Conservation (phyloP, 495 filamentous ascomycete genomes). For the Penicillium canariense region DNA sequence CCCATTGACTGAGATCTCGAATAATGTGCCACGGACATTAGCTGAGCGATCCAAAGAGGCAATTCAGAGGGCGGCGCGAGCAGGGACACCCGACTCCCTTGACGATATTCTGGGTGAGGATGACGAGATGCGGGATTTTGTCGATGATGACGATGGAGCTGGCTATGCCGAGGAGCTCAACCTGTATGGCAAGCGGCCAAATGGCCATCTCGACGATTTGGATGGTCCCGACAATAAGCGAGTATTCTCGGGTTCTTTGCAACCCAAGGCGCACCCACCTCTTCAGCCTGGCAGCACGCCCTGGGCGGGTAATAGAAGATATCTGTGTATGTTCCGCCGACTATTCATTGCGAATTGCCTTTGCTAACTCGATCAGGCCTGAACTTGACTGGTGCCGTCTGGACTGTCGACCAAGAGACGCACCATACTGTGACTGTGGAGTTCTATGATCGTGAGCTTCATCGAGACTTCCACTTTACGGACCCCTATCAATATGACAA, state of each 20-base stretch:
- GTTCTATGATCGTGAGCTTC: slow-evolving; percentile 90
- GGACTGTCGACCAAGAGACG: slow-evolving; percentile 94
- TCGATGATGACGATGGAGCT: slow-evolving; percentile 93
- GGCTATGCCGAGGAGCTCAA: slow-evolving; percentile 72
- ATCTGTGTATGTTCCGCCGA: slow-evolving; percentile 60
- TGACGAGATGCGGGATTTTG: slow-evolving; percentile 71
- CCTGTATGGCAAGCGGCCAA: slow-evolving; percentile 57
- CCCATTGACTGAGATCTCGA: slow-evolving; percentile 67
- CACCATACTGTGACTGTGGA: slow-evolving; percentile 96
- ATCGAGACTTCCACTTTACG: slow-evolving; percentile 92
- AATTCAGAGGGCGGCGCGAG: slow-evolving; percentile 39
- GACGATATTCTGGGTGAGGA: slow-evolving; percentile 55
- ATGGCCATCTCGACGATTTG: slow-evolving; percentile 49
- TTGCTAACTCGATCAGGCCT: slow-evolving; percentile 49
- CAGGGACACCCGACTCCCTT: slow-evolving; percentile 55
- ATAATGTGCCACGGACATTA: slow-evolving; percentile 56
- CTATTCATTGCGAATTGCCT: neutral
- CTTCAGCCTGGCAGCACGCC: slow-evolving; percentile 95
- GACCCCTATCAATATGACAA: slow-evolving; percentile 95
- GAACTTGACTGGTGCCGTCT: slow-evolving; percentile 89
- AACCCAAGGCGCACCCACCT: slow-evolving; percentile 71
- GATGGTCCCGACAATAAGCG: slow-evolving; percentile 60
- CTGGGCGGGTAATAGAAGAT: slow-evolving; percentile 90
- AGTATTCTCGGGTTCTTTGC: slow-evolving; percentile 50
- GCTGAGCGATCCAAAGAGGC: slow-evolving; percentile 55